These are phyloP conservation scores for Basipetospora chlamydospora DNA, from an alignment of 2,329 filamentous ascomycete genomes.

Conservation along the genomic window DNA sequence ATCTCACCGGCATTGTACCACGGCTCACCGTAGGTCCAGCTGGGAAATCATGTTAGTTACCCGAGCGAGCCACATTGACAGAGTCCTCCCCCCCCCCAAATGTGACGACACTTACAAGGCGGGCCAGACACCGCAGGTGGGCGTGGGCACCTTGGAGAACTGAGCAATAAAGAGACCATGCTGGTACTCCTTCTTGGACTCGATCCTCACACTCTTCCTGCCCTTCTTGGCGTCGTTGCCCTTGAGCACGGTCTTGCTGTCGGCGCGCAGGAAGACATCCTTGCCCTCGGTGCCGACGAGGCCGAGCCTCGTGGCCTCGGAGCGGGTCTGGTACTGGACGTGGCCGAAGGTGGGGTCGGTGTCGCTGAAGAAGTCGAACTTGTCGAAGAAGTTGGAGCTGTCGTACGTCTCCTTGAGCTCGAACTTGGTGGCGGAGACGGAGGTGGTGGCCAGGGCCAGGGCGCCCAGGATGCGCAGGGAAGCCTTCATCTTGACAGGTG, in stretches of 20 bases:
- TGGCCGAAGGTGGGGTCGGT: constrained; percentile 50
- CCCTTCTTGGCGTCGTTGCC: constrained; percentile 14
- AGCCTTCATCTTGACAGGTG: neutral
- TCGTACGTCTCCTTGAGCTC: constrained; percentile 6
- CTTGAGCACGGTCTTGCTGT: constrained; percentile 15
- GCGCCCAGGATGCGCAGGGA: constrained; percentile 1
- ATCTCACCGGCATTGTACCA: constrained; percentile 53
- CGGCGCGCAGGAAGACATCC: constrained; percentile 25
- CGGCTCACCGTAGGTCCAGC: constrained; percentile 33
- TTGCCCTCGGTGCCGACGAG: constrained; percentile 18
- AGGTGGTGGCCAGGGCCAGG: constrained; percentile 2
- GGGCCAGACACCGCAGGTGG: constrained; percentile 57
- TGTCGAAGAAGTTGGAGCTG: constrained; percentile 28
- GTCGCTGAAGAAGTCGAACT: constrained; percentile 27
- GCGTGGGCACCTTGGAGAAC: constrained; percentile 52
- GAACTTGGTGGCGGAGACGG: constrained; percentile 3
- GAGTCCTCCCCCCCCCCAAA: no score
- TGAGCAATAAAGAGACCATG: constrained; percentile 56
- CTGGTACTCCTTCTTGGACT: constrained; percentile 47
- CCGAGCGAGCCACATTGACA: no score
- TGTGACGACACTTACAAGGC: constrained; percentile 45
- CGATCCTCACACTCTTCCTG: constrained; percentile 47
- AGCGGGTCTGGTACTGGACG: constrained; percentile 35
- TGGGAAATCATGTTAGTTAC: constrained; percentile 6
- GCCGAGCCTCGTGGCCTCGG: constrained; percentile 19